Evolutionary conservation across 2,329 filamentous ascomycete species (phyloP), one percentile per base, ranked within the genome.

Genomic region (Xylariaceae sp.): DNA sequence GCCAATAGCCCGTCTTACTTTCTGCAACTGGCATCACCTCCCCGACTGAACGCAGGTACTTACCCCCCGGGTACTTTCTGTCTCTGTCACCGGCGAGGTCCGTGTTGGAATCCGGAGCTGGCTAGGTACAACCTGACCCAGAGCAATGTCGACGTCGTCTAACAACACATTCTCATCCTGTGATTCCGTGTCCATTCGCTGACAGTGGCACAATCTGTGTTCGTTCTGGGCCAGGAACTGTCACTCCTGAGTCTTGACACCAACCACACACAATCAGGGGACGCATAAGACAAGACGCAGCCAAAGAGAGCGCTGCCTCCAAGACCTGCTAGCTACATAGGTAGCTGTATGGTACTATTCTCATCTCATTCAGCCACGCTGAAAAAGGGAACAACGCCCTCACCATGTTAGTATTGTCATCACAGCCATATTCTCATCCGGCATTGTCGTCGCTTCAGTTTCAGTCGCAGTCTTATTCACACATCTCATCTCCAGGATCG

Each of bases 401-500:
- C 15, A 41, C 35, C 13, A 58, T 58, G 56, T 58, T 13, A 58
- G 56, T 55, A 34, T n/a, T 13, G n/a, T 17, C 5, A 2, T 45
- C 7, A n/a, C n/a, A n/a, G n/a, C n/a, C n/a, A n/a, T n/a, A 15
- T 51, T 9, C 23, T 1, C 13, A 4, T 15, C 49, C n/a, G 23
- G n/a, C 9, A 15, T 51, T 15, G 5, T 35, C 37, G 10, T 18
- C 13, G 10, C 13, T 49, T 7, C 23, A 9, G 18, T 9, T 4
- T 10, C n/a, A n/a, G n/a, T n/a, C n/a, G n/a, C n/a, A n/a, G n/a
- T n/a, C n/a, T n/a, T n/a, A 13, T 48, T 51, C 17, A 56, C 30
- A 55, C 8, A 9, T 18, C 41, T 45, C 34, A 7, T 18, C 41
- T n/a, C 53, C 54, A 71, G 68, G 68, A 91, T 93, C 75, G 87